Percentiles rank a stretch among this genome's conserved stretches.
Conservation (phyloP, 1,284 basidiomycete genomes). For the Fomes fomentarius region DNA sequence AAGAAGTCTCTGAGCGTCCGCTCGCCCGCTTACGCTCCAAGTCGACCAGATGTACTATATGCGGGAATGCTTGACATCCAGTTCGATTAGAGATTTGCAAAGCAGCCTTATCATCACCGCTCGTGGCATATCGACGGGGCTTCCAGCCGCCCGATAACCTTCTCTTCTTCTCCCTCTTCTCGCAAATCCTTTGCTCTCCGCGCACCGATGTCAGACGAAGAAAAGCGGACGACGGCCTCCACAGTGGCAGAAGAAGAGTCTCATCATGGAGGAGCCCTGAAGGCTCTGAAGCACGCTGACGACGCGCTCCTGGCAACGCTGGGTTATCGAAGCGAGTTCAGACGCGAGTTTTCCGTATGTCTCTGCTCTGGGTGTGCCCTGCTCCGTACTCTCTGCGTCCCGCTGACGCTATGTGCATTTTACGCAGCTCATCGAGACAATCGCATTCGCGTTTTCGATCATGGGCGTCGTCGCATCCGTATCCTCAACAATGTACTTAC, state of each 20-base stretch:
- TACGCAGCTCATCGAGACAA: slow-evolving; percentile 58
- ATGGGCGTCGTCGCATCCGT: slow-evolving; percentile 77
- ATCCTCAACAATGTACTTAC: slow-evolving; percentile 67
- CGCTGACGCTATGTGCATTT: neutral
- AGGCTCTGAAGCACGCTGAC: slow-evolving; percentile 47
- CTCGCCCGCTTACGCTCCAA: no score
- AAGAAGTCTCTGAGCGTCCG: no score
- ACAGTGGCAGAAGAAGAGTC: no score
- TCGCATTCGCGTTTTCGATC: slow-evolving; percentile 74
- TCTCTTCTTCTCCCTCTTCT: neutral
- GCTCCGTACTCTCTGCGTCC: neutral
- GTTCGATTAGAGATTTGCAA: neutral
- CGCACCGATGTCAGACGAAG: slow-evolving; percentile 5
- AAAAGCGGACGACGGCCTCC: neutral
- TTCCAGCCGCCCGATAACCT: neutral
- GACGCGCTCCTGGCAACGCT: slow-evolving; percentile 62
- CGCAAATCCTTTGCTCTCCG: neutral
- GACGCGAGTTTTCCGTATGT: slow-evolving; percentile 73
- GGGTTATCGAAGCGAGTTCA: slow-evolving; percentile 79
- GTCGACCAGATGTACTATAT: no score
- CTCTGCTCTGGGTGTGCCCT: neutral
- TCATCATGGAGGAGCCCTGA: neutral
- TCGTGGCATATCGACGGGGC: neutral
- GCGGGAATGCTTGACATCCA: neutral
- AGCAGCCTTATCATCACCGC: neutral